These are phyloP conservation scores for Ceratobasidium sp. DNA, from an alignment of 1,284 basidiomycete genomes.

Conservation along the genomic window DNA sequence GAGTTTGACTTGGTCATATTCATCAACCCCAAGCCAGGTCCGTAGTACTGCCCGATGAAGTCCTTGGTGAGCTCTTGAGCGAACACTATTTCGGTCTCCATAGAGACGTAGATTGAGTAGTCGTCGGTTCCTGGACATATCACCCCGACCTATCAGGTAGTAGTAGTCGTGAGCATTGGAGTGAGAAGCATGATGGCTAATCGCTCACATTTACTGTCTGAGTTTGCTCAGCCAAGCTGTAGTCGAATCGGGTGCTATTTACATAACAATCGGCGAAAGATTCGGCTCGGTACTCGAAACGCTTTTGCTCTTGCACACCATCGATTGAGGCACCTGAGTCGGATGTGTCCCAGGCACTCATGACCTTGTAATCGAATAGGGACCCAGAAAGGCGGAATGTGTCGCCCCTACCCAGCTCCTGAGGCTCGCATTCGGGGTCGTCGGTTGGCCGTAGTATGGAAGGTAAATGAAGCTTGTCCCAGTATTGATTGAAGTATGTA, in stretches of 20 bases:
- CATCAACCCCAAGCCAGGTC: not conserved
- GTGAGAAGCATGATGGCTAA: too few species aligned
- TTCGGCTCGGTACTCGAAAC: conserved; percentile 33
- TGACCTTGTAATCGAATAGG: conserved; percentile 30
- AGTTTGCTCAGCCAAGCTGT: conserved; percentile 17
- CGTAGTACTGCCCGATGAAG: conserved; percentile 40
- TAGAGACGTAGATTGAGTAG: conserved; percentile 12
- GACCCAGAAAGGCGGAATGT: conserved; percentile 19
- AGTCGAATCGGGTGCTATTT: conserved; percentile 18
- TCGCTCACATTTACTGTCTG: not conserved
- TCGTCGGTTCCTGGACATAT: not conserved
- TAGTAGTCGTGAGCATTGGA: too few species aligned
- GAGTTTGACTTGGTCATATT: not conserved
- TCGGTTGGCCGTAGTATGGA: not conserved
- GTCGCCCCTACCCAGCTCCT: conserved; percentile 33
- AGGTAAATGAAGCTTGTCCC: too few species aligned
- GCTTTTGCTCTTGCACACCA: conserved; percentile 13
- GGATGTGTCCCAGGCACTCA: conserved; percentile 21
- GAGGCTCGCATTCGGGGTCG: conserved; percentile 10
- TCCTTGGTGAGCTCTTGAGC: conserved; percentile 7
- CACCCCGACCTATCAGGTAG: conserved; percentile 27
- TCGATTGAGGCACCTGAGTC: too few species aligned
- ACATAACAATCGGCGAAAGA: conserved; percentile 14
- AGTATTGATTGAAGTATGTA: too few species aligned
- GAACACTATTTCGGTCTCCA: conserved; percentile 22